Evolutionary conservation across 768 basidiomycete genomes (phyloP).

Genomic region (Calocybe cyanea): DNA sequence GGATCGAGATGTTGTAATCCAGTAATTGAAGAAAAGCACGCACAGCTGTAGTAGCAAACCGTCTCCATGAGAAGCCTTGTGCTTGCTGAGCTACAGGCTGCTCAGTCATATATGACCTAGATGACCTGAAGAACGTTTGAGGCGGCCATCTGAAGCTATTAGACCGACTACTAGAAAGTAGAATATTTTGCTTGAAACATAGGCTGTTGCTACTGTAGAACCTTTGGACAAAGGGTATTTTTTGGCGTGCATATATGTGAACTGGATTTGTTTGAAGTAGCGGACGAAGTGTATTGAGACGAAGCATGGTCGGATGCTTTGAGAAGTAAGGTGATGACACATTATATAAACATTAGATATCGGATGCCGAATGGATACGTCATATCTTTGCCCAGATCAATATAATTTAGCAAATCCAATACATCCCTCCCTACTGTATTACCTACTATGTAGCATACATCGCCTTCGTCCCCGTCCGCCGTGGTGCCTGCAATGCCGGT

Average conservation of each 20-base stretch:
- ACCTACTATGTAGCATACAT: slow-evolving; percentile 2
- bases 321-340: no score
- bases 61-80: slow-evolving; percentile 32
- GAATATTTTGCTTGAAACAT: slow-evolving; percentile 20
- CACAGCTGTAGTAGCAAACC: slow-evolving; percentile 49
- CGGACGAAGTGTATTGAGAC: slow-evolving; percentile 11
- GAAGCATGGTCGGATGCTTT: slow-evolving; percentile 9
- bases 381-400: neutral
- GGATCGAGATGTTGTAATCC: neutral
- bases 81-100: slow-evolving; percentile 27
- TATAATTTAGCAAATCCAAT: neutral
- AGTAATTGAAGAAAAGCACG: slow-evolving; percentile 14
- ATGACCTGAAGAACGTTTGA: slow-evolving; percentile 21
- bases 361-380: neutral
- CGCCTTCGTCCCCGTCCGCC: neutral
- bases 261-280: slow-evolving; percentile 6
- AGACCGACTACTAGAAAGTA: slow-evolving; percentile 20
- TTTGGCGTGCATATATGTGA: slow-evolving; percentile 1
- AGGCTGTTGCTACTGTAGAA: slow-evolving; percentile 25
- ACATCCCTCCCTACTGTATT: neutral
- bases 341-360: no score
- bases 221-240: slow-evolving; percentile 5
- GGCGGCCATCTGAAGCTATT: slow-evolving; percentile 19
- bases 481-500: slow-evolving; percentile 24
- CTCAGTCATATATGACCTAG: slow-evolving; percentile 51